Evolutionary conservation across 192 early-diverging fungal genomes (phyloP).

Genomic region (Linnemannia hyalina): DNA sequence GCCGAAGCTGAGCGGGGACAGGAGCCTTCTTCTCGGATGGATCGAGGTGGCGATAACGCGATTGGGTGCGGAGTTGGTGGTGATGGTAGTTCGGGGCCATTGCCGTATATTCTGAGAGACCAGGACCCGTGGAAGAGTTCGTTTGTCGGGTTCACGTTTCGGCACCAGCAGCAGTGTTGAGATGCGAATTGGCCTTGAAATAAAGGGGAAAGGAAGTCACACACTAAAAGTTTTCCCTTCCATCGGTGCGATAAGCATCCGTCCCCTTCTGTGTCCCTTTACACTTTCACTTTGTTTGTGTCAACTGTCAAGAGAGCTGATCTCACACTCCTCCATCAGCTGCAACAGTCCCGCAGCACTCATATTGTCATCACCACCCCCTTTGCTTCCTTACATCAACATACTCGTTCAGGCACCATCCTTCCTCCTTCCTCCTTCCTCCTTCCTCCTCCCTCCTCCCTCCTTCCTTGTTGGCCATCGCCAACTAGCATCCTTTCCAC

Average conservation of each 20-base stretch:
- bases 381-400: too few species aligned
- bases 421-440: too few species aligned
- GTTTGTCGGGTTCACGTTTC: slow-evolving; percentile 88
- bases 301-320: too few species aligned
- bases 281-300: too few species aligned
- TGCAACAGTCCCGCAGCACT: too few species aligned
- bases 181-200: neutral
- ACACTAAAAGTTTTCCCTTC: too few species aligned
- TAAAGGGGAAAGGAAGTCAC: neutral
- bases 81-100: slow-evolving; percentile 49
- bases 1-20: slow-evolving; percentile 48
- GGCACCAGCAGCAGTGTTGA: slow-evolving; percentile 34
- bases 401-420: too few species aligned
- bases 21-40: neutral
- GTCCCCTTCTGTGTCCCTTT: too few species aligned
- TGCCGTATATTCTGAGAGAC: slow-evolving; percentile 60
- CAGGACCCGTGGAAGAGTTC: slow-evolving; percentile 83
- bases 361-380: too few species aligned
- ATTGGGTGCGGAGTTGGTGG: slow-evolving; percentile 51
- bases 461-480: neutral
- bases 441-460: too few species aligned
- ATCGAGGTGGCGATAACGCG: slow-evolving; percentile 62
- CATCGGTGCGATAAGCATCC: too few species aligned
- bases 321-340: too few species aligned
- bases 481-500: neutral